Percentiles rank a stretch among this genome's conserved stretches.
Evolutionary conservation across 2,329 filamentous ascomycete species (phyloP).

Genomic region (Phaeosphaeriaceae sp.): DNA sequence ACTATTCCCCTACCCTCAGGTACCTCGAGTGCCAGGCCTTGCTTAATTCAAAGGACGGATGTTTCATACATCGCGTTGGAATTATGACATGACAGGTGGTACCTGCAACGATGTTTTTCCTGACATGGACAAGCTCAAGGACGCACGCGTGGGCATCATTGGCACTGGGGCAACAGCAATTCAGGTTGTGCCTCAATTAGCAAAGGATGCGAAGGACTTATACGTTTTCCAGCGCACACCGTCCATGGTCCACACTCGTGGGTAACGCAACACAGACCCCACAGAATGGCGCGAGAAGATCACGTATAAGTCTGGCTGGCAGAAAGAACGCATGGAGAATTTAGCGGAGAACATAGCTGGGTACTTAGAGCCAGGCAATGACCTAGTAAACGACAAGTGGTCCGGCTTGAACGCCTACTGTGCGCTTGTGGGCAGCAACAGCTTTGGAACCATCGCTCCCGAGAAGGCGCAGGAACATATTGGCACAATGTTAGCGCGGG

Average conservation of each 20-base stretch:
- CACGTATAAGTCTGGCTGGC: conserved; percentile 54
- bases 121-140: conserved; percentile 37
- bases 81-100: conserved; percentile 54
- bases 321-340: conserved; percentile 53
- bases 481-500: conserved; percentile 49
- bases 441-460: conserved; percentile 39
- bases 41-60: conserved; percentile 49
- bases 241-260: conserved; percentile 44
- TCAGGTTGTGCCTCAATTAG: conserved; percentile 52
- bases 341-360: conserved; percentile 47
- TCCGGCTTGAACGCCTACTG: conserved; percentile 47
- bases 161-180: conserved; percentile 56
- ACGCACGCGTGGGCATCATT: conserved; percentile 54
- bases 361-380: conserved; percentile 18
- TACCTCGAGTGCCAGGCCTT: conserved; percentile 54
- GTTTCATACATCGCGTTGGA: conserved; percentile 56
- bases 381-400: conserved; percentile 61
- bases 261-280: conserved; percentile 51
- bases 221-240: conserved; percentile 56
- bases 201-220: conserved; percentile 47
- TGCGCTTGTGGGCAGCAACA: conserved; percentile 27
- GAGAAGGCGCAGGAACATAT: conserved; percentile 51
- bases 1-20: conserved; percentile 54
- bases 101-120: conserved; percentile 28
- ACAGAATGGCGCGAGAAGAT: conserved; percentile 53